Base-by-base conservation (phyloP, 2,329 filamentous ascomycete species). In the Coccinonectria pachysandricola region DNA sequence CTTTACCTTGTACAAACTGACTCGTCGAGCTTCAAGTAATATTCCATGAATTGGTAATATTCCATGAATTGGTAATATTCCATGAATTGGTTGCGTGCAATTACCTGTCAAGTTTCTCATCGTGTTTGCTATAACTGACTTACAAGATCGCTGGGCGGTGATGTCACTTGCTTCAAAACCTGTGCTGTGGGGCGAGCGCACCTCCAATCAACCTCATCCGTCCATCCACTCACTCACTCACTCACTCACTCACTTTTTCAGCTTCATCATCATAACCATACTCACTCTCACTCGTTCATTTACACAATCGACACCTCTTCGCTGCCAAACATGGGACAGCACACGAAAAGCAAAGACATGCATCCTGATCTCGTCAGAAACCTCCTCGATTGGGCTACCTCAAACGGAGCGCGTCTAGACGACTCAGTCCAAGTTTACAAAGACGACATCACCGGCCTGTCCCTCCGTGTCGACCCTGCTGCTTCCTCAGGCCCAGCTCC, bases 351-450 rank as follows among this genome's bases (percentile, higher is more conserved):
- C n/a, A n/a, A n/a, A n/a, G n/a, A n/a, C n/a, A n/a, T n/a, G n/a
- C n/a, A n/a, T n/a, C n/a, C 17, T 19, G 17, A 42, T 17, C 35
- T 27, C 32, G 48, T 52, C 20, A 24, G 36, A 5, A 35, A 37
- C 14, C 62, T 75, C 5, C 34, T 65, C n/a, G 31, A 43, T 5
- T 76, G 71, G 71, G 62, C 62, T 4, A 43, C 38, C 13, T 40
- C 46, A 1, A 52, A 65, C 30, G 63, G 65, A 6, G 68, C 63
- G 8, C 32, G 32, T 5, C 52, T 77, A 14, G 63, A 75, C 37
- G 58, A 60, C 0, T 49, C 54, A 0, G 56, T 76, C 14, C 62
- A 74, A 32, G 53, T 78, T 24, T 68, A 66, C 43, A 42, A 62
- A 3, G 64, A 74, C 34, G 39, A 58, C 2, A 30, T 50, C 8